Evolutionary conservation across 2,329 filamentous ascomycete genomes (phyloP).

Genomic region (Byssothecium circinans): DNA sequence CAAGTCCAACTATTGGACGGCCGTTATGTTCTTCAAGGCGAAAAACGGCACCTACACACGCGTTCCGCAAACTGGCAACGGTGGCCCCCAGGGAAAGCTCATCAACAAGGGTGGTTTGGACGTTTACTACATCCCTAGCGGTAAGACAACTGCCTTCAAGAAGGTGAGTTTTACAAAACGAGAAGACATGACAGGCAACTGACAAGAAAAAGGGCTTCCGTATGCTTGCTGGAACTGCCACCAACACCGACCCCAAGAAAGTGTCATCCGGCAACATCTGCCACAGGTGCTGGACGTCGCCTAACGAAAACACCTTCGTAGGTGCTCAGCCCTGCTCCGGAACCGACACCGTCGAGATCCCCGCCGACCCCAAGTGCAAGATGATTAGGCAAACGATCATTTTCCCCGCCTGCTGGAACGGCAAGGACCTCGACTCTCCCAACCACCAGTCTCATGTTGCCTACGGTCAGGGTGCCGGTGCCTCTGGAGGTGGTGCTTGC

Average conservation of each 20-base stretch:
- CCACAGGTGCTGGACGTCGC: conserved; percentile 45
- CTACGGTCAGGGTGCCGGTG: conserved; percentile 50
- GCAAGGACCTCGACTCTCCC: conserved; percentile 36
- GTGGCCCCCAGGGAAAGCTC: conserved; percentile 37
- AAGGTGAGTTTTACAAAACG: conserved; percentile 17
- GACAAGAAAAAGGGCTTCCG: conserved; percentile 30
- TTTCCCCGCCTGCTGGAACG: conserved; percentile 45
- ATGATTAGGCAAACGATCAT: conserved; percentile 59
- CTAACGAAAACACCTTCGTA: conserved; percentile 52
- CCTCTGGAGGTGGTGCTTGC: conserved; percentile 52
- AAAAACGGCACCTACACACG: conserved; percentile 38
- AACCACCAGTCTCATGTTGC: conserved; percentile 48
- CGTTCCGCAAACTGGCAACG: conserved; percentile 37
- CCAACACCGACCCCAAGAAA: conserved; percentile 35
- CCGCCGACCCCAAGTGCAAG: conserved; percentile 50
- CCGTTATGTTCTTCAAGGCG: conserved; percentile 42
- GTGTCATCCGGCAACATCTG: conserved; percentile 34
- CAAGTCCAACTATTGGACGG: conserved; percentile 41
- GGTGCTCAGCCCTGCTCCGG: conserved; percentile 56
- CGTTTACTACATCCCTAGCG: conserved; percentile 39
- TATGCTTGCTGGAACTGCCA: conserved; percentile 35
- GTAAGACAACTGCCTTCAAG: conserved; percentile 39
- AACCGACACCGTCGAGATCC: conserved; percentile 55
- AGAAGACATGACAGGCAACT: neutral
- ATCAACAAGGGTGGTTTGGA: conserved; percentile 41